Conservation (phyloP, 108 stramenopile species). For the Skeletonema tropicum region DNA sequence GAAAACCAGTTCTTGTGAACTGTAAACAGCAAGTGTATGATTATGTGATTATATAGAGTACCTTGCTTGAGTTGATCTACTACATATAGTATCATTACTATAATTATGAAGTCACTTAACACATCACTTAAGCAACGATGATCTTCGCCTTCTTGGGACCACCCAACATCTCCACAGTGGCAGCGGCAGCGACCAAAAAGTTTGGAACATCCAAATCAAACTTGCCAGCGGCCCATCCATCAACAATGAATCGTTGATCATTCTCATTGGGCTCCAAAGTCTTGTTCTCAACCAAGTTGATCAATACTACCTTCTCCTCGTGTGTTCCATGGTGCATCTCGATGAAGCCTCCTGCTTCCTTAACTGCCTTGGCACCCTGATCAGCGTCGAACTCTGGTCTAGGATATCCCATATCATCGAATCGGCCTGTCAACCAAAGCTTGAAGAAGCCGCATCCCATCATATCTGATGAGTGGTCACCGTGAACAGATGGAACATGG, state of each 20-base stretch:
- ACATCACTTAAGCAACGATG: slow-evolving; percentile 8
- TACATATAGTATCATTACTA: background rate
- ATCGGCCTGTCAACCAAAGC: slow-evolving; percentile 26
- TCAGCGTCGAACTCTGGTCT: slow-evolving; percentile 35
- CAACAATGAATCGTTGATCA: slow-evolving; percentile 29
- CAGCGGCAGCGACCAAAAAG: slow-evolving; percentile 29
- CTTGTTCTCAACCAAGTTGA: slow-evolving; percentile 25
- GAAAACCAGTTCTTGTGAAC: background rate
- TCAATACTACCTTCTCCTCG: slow-evolving; percentile 31
- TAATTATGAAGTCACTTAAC: background rate
- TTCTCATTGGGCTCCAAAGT: slow-evolving; percentile 29
- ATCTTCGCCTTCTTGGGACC: slow-evolving; percentile 35
- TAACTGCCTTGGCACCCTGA: slow-evolving; percentile 25
- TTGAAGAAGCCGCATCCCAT: slow-evolving; percentile 30
- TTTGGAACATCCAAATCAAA: slow-evolving; percentile 29
- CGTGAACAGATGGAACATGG: slow-evolving; percentile 33
- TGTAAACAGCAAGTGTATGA: background rate
- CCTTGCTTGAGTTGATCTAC: background rate
- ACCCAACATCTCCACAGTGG: slow-evolving; percentile 34
- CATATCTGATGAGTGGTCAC: slow-evolving; percentile 15
- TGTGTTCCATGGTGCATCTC: slow-evolving; percentile 32
- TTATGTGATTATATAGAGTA: background rate
- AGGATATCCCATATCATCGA: slow-evolving; percentile 35
- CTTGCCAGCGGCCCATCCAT: slow-evolving; percentile 24
- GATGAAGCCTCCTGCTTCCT: slow-evolving; percentile 28